Evolutionary conservation across 1,139 yeast species (phyloP).

Genomic region (Magnusiomyces sp.): DNA sequence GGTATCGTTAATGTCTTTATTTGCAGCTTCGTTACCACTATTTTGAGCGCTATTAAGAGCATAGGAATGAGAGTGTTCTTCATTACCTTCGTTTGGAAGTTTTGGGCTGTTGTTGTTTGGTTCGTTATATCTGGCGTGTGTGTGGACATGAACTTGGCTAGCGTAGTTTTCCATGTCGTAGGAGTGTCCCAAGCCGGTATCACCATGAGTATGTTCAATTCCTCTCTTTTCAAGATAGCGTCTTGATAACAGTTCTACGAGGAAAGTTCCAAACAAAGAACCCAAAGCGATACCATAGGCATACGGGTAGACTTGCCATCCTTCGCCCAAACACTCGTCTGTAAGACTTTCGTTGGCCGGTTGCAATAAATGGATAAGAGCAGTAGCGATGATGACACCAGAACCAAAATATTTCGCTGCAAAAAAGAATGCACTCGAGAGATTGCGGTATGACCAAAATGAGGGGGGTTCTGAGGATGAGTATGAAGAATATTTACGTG

Average conservation of each 20-base stretch:
- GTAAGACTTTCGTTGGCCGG: constrained; percentile 61
- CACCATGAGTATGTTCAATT: constrained; percentile 24
- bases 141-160: constrained; percentile 5
- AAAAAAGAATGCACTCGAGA: constrained; percentile 55
- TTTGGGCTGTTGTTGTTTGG: constrained; percentile 4
- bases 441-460: constrained; percentile 22
- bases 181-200: constrained; percentile 17
- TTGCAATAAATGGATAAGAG: constrained; percentile 72
- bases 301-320: constrained; percentile 51
- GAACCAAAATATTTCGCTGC: constrained; percentile 81
- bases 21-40: neutral
- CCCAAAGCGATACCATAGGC: constrained; percentile 54
- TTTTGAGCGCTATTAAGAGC: neutral
- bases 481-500: neutral
- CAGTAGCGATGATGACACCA: constrained; percentile 87
- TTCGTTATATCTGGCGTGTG: constrained; percentile 1
- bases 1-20: neutral
- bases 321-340: constrained; percentile 46
- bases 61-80: too few species aligned
- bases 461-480: neutral
- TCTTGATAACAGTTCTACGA: constrained; percentile 26
- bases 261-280: constrained; percentile 28
- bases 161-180: neutral
- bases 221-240: constrained; percentile 24
- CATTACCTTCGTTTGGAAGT: too few species aligned